A percentile compares a stretch with the other conserved stretches of the same genome.
These are phyloP conservation scores for Tricholoma bakamatsutake DNA, from an alignment of 768 basidiomycete genomes.

Conservation along the genomic window DNA sequence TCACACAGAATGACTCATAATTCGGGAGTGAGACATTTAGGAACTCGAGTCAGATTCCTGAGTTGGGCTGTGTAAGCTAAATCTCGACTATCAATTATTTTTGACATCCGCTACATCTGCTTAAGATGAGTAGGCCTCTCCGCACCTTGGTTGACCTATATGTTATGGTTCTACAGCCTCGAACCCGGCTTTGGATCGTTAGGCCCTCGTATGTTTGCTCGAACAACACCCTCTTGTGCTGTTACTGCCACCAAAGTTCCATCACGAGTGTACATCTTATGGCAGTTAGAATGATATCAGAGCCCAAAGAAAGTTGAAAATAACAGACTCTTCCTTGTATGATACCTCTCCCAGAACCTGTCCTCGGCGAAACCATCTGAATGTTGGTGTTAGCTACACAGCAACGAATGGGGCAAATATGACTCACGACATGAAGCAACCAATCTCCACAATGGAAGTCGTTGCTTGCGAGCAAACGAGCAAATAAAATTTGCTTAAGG, in stretches of 20 bases:
- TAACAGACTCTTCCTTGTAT: slow-evolving; percentile 62
- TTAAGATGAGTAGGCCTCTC: too few relatives aligned
- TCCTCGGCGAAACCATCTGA: slow-evolving; percentile 60
- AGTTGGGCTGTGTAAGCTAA: too few relatives aligned
- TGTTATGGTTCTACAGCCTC: slow-evolving; percentile 26
- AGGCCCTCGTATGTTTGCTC: slow-evolving; percentile 48
- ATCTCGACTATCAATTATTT: too few relatives aligned
- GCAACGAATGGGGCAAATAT: background rate
- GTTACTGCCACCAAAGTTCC: slow-evolving; percentile 70
- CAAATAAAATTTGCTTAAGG: background rate
- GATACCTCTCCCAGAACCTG: slow-evolving; percentile 61
- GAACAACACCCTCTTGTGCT: slow-evolving; percentile 75
- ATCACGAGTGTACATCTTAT: slow-evolving; percentile 60
- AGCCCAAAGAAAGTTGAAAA: background rate
- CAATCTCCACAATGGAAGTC: slow-evolving; percentile 76
- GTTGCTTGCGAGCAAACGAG: slow-evolving; percentile 37
- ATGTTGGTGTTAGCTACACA: background rate
- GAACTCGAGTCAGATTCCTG: too few relatives aligned
- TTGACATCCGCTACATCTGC: too few relatives aligned
- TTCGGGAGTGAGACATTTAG: background rate
- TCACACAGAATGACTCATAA: background rate
- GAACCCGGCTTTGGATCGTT: slow-evolving; percentile 20
- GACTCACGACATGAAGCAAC: slow-evolving; percentile 68
- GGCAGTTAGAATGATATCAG: background rate
- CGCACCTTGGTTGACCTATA: background rate